phyloP scores from a whole-genome alignment of 1,139 yeast species.

The Yamadazyma dendronema region DNA sequence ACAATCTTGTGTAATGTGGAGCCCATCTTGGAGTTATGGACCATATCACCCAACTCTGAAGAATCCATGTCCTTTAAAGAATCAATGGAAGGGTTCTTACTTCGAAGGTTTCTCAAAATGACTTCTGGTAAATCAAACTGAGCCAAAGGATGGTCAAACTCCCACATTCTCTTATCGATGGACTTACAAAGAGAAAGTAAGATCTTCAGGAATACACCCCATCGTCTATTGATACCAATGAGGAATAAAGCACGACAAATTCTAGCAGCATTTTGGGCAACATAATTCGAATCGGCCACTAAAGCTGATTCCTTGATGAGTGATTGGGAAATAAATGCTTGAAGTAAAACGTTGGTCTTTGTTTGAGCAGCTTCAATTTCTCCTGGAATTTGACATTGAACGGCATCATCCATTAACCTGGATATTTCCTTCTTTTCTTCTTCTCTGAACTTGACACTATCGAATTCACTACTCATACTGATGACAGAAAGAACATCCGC shows the following conservation, averaged over 20 bases:
- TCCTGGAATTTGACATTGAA: constrained; percentile 84
- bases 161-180: constrained; percentile 82
- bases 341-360: constrained; percentile 84
- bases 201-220: constrained; percentile 80
- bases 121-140: constrained; percentile 81
- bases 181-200: constrained; percentile 82
- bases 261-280: constrained; percentile 93
- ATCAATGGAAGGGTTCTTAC: constrained; percentile 67
- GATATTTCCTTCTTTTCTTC: constrained; percentile 81
- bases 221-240: constrained; percentile 80
- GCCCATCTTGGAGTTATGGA: constrained; percentile 80
- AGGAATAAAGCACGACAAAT: constrained; percentile 87
- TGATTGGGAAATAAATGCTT: constrained; percentile 81
- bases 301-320: constrained; percentile 74
- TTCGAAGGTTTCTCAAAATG: constrained; percentile 60
- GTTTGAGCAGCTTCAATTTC: constrained; percentile 75
- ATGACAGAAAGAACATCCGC: constrained; percentile 89
- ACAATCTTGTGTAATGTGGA: constrained; percentile 55
- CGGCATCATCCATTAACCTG: constrained; percentile 54
- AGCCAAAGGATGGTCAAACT: constrained; percentile 84
- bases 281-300: constrained; percentile 84
- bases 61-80: constrained; percentile 70
- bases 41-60: constrained; percentile 82
- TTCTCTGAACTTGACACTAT: constrained; percentile 81
- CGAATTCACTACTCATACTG: constrained; percentile 93